Evolutionary conservation across 495 filamentous ascomycete species (phyloP).

Genomic region (Podospora pseudopauciseta): DNA sequence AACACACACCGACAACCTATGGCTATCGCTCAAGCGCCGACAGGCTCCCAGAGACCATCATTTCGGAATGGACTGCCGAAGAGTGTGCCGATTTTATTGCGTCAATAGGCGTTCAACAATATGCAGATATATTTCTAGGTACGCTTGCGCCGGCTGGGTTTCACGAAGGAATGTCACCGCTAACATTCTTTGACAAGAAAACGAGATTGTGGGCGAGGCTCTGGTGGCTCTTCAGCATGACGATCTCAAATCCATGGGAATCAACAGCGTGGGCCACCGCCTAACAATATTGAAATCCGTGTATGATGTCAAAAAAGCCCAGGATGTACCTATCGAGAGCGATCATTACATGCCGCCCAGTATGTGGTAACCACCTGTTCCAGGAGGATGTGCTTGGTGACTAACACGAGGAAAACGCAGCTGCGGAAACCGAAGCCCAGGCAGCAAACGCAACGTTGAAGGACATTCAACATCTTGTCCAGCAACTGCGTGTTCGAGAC

Average conservation of each 20-base stretch:
- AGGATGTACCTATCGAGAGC: conserved; percentile 83
- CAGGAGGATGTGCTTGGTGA: neutral
- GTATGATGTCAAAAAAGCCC: conserved; percentile 90
- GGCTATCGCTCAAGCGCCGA: conserved; percentile 64
- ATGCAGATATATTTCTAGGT: conserved; percentile 76
- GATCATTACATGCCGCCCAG: conserved; percentile 93
- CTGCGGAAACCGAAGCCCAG: conserved; percentile 80
- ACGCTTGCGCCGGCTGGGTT: conserved; percentile 16
- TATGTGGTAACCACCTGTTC: conserved; percentile 46
- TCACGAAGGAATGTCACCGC: conserved; percentile 15
- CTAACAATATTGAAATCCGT: conserved; percentile 92
- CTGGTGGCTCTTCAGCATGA: conserved; percentile 85
- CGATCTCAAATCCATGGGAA: conserved; percentile 90
- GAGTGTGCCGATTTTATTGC: conserved; percentile 84
- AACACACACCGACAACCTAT: conserved; percentile 86
- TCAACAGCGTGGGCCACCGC: conserved; percentile 87
- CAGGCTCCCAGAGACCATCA: conserved; percentile 69
- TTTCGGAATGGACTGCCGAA: conserved; percentile 83
- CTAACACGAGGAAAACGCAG: conserved; percentile 44
- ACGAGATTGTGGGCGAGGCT: conserved; percentile 89
- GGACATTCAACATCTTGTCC: conserved; percentile 83
- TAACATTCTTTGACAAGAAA: conserved; percentile 58
- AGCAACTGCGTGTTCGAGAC: conserved; percentile 80
- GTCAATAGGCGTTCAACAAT: conserved; percentile 75
- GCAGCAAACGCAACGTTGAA: conserved; percentile 85